These are phyloP conservation scores for Coprinopsis marcescibilis DNA, from an alignment of 768 basidiomycete genomes.

Conservation along the genomic window DNA sequence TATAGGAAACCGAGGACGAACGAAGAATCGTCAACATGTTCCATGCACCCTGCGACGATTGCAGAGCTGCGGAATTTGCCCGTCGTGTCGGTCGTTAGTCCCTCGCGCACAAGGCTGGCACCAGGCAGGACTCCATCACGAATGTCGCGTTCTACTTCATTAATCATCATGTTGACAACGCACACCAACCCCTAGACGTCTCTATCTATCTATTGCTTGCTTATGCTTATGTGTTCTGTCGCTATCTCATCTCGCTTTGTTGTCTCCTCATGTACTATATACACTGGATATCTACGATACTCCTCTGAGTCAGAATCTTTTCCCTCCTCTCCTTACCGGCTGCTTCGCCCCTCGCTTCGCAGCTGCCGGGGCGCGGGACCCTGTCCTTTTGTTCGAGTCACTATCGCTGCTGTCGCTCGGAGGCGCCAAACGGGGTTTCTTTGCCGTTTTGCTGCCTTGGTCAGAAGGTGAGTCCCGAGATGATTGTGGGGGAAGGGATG, in stretches of 20 bases:
- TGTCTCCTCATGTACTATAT: background rate
- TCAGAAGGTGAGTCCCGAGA: background rate
- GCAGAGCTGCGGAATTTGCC: constrained; percentile 35
- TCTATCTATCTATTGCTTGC: background rate
- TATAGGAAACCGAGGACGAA: constrained; percentile 38
- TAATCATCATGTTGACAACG: background rate
- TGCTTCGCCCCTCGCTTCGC: constrained; percentile 59
- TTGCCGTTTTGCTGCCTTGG: background rate
- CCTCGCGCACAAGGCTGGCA: constrained; percentile 9
- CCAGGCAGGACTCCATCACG: constrained; percentile 13
- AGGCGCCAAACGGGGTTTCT: constrained; percentile 18
- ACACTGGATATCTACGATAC: background rate
- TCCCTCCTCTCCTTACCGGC: constrained; percentile 71
- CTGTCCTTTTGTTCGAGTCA: constrained; percentile 44
- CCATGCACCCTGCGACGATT: constrained; percentile 56
- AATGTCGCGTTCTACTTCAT: background rate
- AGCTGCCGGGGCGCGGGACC: constrained; percentile 24
- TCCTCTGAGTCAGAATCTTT: constrained; percentile 48
- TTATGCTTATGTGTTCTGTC: background rate
- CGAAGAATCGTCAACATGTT: constrained; percentile 60
- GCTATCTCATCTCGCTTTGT: background rate
- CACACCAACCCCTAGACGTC: background rate
- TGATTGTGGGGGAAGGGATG: background rate
- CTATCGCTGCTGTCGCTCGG: constrained; percentile 50
- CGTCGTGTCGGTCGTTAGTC: constrained; percentile 19